Evolutionary conservation across 768 basidiomycete genomes (phyloP), one percentile per base, ranked within the genome.

Genomic region (Sistotremastrum niveocremeum): DNA sequence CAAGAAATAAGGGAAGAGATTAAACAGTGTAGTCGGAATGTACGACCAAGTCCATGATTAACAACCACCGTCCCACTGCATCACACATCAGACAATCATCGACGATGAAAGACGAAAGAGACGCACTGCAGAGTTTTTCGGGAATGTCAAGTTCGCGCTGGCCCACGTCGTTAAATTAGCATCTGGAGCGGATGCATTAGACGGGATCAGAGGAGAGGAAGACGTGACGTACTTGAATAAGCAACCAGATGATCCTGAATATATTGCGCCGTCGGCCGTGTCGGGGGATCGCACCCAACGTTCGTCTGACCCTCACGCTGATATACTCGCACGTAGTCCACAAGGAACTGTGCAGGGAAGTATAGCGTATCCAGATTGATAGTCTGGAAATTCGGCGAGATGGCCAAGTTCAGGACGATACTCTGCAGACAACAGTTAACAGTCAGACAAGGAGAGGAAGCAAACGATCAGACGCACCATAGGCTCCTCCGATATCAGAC

Each of bases 311-410:
- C 75, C 51, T 71, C 66, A 42, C 76, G 62, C 61, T 87, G 85
- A 59, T 87, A 90, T 12, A 90, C 81, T 29, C 86, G 72, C 37
- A 89, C 78, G 57, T 87, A 89, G 59, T 90, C 84, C 35, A 88
- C 62, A 37, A 72, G 65, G 67, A 86, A 70, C 52, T 77, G 74
- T 1, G 77, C 73, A 0, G 84, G 84, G 69, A 84, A 85, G 28
- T 61, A 59, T 68, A 86, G 69, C 38, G 79, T 70, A 28, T 64
- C 45, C 37, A 70, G 47, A 46, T 80, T 71, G 49, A 76, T 68
- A 3, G 62, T 61, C 50, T 86, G 84, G 77, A 86, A 89, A 52
- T 75, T 78, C 33, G 68, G 77, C 6, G 78, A 81, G 2, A 81
- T 74, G 4, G 73, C 79, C 60, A 81, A 59, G 53, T 83, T 82